Evolutionary conservation across 805 yeast genomes (phyloP).

Genomic region (Wickerhamiella spandovensis): DNA sequence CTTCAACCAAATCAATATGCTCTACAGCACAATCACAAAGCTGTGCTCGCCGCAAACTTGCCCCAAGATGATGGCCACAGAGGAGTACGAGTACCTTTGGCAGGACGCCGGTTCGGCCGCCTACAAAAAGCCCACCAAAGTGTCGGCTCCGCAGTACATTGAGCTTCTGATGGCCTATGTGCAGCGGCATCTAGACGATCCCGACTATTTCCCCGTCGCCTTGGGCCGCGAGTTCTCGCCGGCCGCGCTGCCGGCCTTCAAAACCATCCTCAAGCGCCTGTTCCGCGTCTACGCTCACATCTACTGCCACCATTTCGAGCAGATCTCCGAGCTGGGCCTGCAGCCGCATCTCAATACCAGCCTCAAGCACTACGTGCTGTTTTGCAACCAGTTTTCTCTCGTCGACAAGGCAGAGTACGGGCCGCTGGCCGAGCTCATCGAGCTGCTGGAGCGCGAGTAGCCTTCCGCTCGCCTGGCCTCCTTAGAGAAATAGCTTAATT

Average conservation of each 20-base stretch:
- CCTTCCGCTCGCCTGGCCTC: too few relatives aligned
- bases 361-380: conserved; percentile 82
- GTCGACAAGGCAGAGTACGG: conserved; percentile 76
- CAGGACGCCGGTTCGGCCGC: conserved; percentile 47
- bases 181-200: conserved; percentile 84
- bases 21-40: conserved; percentile 89
- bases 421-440: conserved; percentile 76
- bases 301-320: conserved; percentile 95
- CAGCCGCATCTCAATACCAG: conserved; percentile 90
- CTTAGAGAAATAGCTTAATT: too few relatives aligned
- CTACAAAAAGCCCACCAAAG: conserved; percentile 61
- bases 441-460: conserved; percentile 40
- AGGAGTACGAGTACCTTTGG: conserved; percentile 94
- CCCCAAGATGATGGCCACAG: conserved; percentile 96
- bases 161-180: conserved; percentile 92
- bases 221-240: conserved; percentile 86
- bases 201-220: conserved; percentile 76
- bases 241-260: conserved; percentile 63
- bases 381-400: conserved; percentile 70
- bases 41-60: conserved; percentile 92
- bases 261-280: conserved; percentile 78
- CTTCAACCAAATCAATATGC: conserved; percentile 90
- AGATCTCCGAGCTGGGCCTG: conserved; percentile 79
- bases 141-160: conserved; percentile 90
- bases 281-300: conserved; percentile 95